phyloP scores from a whole-genome alignment of 768 basidiomycete species.

The Cyathus striatus region DNA sequence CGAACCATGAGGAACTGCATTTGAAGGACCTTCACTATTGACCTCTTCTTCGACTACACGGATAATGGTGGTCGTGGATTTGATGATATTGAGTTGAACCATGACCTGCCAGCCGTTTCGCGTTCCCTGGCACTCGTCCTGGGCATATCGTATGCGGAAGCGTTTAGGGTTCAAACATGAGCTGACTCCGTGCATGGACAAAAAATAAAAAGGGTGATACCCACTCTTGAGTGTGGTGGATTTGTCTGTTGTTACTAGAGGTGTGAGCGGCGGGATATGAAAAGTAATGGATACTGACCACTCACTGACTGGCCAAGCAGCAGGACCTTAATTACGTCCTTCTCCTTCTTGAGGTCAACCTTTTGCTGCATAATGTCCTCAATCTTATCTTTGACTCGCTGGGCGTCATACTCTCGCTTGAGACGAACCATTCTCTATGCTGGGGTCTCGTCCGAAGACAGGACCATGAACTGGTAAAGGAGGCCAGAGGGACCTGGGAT shows the following conservation, averaged over 20 bases:
- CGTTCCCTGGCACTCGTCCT: conserved; percentile 58
- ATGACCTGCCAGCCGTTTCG: conserved; percentile 73
- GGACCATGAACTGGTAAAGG: conserved; percentile 40
- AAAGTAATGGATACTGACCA: conserved; percentile 32
- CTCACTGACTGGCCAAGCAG: conserved; percentile 65
- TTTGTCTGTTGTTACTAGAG: conserved; percentile 42
- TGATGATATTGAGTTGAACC: conserved; percentile 76
- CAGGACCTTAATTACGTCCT: conserved; percentile 48
- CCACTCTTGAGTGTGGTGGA: conserved; percentile 65
- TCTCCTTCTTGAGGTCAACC: conserved; percentile 35
- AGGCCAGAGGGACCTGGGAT: conserved; percentile 32
- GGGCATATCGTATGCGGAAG: conserved; percentile 67
- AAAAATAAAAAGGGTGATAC: conserved; percentile 11
- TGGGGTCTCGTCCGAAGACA: conserved; percentile 48
- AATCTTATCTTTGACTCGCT: conserved; percentile 47
- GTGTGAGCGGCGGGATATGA: conserved; percentile 2
- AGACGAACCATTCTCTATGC: conserved; percentile 41
- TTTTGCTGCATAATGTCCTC: conserved; percentile 51
- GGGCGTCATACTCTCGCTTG: conserved; percentile 42
- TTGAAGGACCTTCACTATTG: conserved; percentile 27
- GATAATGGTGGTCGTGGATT: conserved; percentile 62
- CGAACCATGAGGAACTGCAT: conserved; percentile 46
- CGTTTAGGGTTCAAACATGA: no score
- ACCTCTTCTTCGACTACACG: conserved; percentile 54
- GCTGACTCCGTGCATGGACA: no score